phyloP scores from a whole-genome alignment of 495 filamentous ascomycete genomes.

The Aspergillus leporis region DNA sequence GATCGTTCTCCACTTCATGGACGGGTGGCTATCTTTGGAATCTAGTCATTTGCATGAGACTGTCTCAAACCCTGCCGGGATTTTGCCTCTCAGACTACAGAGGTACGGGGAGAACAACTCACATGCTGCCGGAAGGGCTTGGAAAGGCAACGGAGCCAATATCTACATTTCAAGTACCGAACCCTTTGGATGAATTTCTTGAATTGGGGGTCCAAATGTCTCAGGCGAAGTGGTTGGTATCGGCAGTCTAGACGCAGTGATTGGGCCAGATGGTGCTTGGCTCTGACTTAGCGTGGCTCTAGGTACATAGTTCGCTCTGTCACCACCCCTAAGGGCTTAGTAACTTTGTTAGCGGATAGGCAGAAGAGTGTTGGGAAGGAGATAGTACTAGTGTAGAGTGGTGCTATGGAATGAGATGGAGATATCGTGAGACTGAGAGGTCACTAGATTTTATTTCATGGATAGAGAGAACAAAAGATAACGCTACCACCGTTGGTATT shows the following conservation, averaged over 20 bases:
- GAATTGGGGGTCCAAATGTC: conserved; percentile 19
- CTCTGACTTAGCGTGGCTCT: conserved; percentile 25
- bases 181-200: conserved; percentile 2
- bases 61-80: conserved; percentile 6
- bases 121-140: conserved; percentile 24
- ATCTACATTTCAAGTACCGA: neutral
- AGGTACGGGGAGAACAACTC: conserved; percentile 8
- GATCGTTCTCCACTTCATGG: neutral
- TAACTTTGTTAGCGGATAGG: conserved; percentile 3
- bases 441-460: neutral
- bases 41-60: neutral
- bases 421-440: neutral
- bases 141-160: conserved; percentile 6
- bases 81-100: conserved; percentile 1
- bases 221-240: conserved; percentile 13
- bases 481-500: too few species aligned
- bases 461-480: too few species aligned
- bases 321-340: conserved; percentile 1
- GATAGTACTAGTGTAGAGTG: neutral
- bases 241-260: conserved; percentile 9
- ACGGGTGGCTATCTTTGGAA: conserved; percentile 8
- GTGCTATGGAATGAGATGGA: neutral
- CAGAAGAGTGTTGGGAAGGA: neutral
- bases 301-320: conserved; percentile 3
- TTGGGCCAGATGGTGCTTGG: conserved; percentile 22